Evolutionary conservation across 495 filamentous ascomycete species (phyloP), one percentile per base, ranked within the genome.

Genomic region (Chlorociboria aeruginascens): DNA sequence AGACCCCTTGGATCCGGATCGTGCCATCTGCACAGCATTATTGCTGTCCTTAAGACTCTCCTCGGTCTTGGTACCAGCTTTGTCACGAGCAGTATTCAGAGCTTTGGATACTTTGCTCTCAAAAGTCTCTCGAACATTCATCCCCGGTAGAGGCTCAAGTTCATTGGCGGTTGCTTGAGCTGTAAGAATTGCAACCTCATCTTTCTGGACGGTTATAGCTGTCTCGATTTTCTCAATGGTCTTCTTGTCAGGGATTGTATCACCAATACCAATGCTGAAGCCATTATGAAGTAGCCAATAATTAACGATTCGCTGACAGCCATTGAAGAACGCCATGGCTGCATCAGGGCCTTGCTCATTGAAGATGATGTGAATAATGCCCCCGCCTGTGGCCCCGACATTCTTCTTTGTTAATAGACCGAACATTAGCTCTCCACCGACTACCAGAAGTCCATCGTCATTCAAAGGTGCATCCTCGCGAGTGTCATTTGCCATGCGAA

Each of bases 271-370:
- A 52, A 99, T 96, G 66, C 87, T 95, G 68, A 93, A 92, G 38
- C 92, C 92, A 60, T 96, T 83, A 65, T 99, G 93, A n/a, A 97
- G 70, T 9, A 99, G 76, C 92, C 92, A 97, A 65, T 96, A 95
- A 60, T 86, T 87, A 51, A 97, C 83, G 34, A 97, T 89, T 12
- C 82, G 78, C 64, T 99, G 92, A 32, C 81, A 80, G 44, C 88
- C 89, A 57, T 95, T 95, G 70, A 99, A 94, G 72, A 99, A 99
- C 34, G 76, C 77, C 63, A 97, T 83, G 8, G 89, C 85, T 30
- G 80, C 82, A n/a, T 83, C 71, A 32, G 76, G 69, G 14, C 92
- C 90, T 46, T 86, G 83, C 66, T 97, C 92, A 59, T 99, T 97
- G 74, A 81, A 96, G 61, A 95, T 90, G 54, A 89, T 83, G 66